Evolutionary conservation across 2,329 filamentous ascomycete genomes (phyloP).

Genomic region (Dryadomyces sulphureus): DNA sequence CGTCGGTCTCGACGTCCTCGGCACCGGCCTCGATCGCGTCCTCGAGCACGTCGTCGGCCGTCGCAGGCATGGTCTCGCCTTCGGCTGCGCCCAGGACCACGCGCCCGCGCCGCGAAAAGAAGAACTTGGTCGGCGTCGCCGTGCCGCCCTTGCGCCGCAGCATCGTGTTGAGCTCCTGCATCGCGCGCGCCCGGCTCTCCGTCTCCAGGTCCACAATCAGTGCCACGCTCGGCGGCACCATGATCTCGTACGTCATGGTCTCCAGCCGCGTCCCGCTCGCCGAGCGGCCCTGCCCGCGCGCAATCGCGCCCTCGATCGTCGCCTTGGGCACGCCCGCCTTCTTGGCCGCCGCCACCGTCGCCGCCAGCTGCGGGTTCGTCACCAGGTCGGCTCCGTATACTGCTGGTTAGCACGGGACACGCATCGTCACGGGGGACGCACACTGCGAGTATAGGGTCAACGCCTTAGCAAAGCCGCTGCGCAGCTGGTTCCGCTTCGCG

Average conservation of each 20-base stretch:
- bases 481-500: slow-evolving; percentile 58
- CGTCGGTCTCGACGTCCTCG: slow-evolving; percentile 48
- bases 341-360: slow-evolving; percentile 59
- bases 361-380: slow-evolving; percentile 61
- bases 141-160: slow-evolving; percentile 60
- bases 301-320: slow-evolving; percentile 65
- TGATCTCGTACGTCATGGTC: slow-evolving; percentile 60
- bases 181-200: slow-evolving; percentile 59
- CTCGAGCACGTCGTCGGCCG: slow-evolving; percentile 62
- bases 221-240: slow-evolving; percentile 62
- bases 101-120: slow-evolving; percentile 71
- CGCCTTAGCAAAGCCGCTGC: slow-evolving; percentile 53
- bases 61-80: slow-evolving; percentile 9
- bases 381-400: slow-evolving; percentile 52
- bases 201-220: slow-evolving; percentile 76
- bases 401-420: slow-evolving; percentile 1
- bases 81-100: slow-evolving; percentile 52
- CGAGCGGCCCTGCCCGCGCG: slow-evolving; percentile 75
- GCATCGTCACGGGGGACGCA: slow-evolving; percentile 17
- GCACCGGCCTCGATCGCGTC: slow-evolving; percentile 77
- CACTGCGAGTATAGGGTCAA: slow-evolving; percentile 64
- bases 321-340: slow-evolving; percentile 73
- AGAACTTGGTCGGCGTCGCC: slow-evolving; percentile 60
- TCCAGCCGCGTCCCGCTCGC: slow-evolving; percentile 64
- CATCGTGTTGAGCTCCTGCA: slow-evolving; percentile 57